These are phyloP conservation scores for Colletotrichum sp. DNA, from an alignment of 2,329 filamentous ascomycete genomes.

Conservation along the genomic window DNA sequence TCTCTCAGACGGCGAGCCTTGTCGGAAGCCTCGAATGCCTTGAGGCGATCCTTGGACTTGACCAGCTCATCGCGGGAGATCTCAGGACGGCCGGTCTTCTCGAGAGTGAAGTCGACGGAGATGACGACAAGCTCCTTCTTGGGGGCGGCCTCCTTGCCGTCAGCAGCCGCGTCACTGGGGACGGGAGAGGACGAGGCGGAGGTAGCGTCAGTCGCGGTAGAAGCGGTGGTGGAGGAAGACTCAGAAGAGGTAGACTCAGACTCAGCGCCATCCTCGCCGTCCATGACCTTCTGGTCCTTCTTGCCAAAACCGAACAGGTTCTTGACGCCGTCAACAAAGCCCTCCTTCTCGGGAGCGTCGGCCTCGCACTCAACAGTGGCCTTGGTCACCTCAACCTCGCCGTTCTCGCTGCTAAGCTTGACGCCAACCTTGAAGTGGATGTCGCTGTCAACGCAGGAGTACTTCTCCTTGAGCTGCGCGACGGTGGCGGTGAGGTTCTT, in stretches of 20 bases:
- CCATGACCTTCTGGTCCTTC: slow-evolving; percentile 81
- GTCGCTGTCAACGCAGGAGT: slow-evolving; percentile 76
- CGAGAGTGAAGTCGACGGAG: slow-evolving; percentile 53
- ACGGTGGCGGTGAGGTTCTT: slow-evolving; percentile 87
- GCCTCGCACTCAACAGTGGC: slow-evolving; percentile 87
- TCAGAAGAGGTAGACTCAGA: slow-evolving; percentile 41
- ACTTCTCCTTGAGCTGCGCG: slow-evolving; percentile 77
- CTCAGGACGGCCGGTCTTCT: slow-evolving; percentile 54
- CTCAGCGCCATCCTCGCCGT: slow-evolving; percentile 55
- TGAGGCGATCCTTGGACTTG: slow-evolving; percentile 71
- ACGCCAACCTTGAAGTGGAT: slow-evolving; percentile 82
- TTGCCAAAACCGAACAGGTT: slow-evolving; percentile 94
- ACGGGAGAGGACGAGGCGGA: slow-evolving; percentile 43
- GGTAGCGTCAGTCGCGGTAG: slow-evolving; percentile 10
- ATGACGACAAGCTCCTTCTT: slow-evolving; percentile 65
- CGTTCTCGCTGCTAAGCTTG: slow-evolving; percentile 73
- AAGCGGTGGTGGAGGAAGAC: slow-evolving; percentile 47
- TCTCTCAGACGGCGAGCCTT: slow-evolving; percentile 77
- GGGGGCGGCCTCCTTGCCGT: slow-evolving; percentile 57
- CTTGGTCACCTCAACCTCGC: slow-evolving; percentile 78
- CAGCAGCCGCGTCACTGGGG: slow-evolving; percentile 51
- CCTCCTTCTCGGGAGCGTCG: slow-evolving; percentile 74
- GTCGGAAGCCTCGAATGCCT: slow-evolving; percentile 87
- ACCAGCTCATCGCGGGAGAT: slow-evolving; percentile 54
- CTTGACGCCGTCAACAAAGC: slow-evolving; percentile 92